phyloP scores from a whole-genome alignment of 2,329 filamentous ascomycete species.

The Thermochaetoides dissita region DNA sequence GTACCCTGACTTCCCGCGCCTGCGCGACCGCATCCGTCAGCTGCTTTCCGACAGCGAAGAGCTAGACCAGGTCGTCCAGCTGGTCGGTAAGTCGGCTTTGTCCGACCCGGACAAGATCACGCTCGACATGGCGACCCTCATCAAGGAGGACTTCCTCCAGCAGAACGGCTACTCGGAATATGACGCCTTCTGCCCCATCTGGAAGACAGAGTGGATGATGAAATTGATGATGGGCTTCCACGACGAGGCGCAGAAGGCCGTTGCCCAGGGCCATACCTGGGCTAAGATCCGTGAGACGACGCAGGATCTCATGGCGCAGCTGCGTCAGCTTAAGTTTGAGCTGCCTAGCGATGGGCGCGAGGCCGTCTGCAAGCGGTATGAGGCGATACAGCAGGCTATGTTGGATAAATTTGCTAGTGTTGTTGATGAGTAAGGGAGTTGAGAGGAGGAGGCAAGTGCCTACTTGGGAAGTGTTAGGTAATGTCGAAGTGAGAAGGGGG shows the following conservation, averaged over 20 bases:
- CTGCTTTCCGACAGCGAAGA: slow-evolving; percentile 91
- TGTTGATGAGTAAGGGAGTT: slow-evolving; percentile 63
- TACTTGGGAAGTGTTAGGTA: no score
- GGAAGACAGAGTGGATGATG: slow-evolving; percentile 99
- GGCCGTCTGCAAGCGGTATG: slow-evolving; percentile 72
- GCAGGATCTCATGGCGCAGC: slow-evolving; percentile 65
- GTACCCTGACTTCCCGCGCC: slow-evolving; percentile 81
- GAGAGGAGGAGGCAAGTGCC: no score
- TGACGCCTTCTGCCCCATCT: slow-evolving; percentile 96
- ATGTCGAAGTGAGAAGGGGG: no score
- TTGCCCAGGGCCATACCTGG: slow-evolving; percentile 85
- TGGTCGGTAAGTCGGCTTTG: slow-evolving; percentile 92
- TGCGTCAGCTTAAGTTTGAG: slow-evolving; percentile 96
- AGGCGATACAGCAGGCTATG: slow-evolving; percentile 81
- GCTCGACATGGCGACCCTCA: slow-evolving; percentile 72
- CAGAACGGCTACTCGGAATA: slow-evolving; percentile 99
- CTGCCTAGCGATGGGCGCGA: slow-evolving; percentile 75
- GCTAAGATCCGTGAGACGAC: slow-evolving; percentile 85
- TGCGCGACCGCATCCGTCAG: slow-evolving; percentile 87
- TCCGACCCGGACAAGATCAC: slow-evolving; percentile 98
- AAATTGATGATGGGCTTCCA: slow-evolving; percentile 98
- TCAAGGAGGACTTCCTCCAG: slow-evolving; percentile 98
- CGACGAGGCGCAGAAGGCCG: slow-evolving; percentile 91
- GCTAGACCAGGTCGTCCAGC: slow-evolving; percentile 93
- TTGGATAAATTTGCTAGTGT: slow-evolving; percentile 95